A percentile compares a stretch with the other conserved stretches of the same genome.
Evolutionary conservation across 257 asterid species (phyloP).

Genomic region (Anisodus acutangulus): DNA sequence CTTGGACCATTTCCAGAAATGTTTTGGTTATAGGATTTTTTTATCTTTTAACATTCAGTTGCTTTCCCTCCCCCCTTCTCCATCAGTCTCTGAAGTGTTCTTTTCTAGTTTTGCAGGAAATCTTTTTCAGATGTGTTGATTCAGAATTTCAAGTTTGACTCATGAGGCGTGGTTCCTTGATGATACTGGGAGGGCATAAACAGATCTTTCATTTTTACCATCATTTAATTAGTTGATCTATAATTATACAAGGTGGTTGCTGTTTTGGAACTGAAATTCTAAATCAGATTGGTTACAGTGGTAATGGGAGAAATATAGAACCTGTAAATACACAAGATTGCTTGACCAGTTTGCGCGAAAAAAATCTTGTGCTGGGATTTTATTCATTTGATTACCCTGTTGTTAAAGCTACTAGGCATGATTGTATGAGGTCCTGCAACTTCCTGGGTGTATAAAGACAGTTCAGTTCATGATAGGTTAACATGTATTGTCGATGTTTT

Average conservation of each 20-base stretch:
- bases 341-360: neutral
- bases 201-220: slow-evolving; percentile 1
- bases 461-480: neutral
- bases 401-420: neutral
- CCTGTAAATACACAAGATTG: neutral
- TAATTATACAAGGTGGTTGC: neutral
- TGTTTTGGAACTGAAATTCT: neutral
- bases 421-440: neutral
- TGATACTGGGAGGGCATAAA: neutral
- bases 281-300: neutral
- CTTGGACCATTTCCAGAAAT: neutral
- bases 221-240: neutral
- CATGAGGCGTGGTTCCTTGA: neutral
- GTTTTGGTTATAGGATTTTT: neutral
- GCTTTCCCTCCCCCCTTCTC: neutral
- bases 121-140: neutral
- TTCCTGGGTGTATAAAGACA: neutral
- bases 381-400: neutral
- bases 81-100: neutral
- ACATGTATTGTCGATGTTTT: neutral
- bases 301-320: neutral
- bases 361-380: neutral
- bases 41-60: neutral
- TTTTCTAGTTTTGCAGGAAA: slow-evolving; percentile 19
- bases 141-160: slow-evolving; percentile 7